Percentiles rank a stretch among this genome's conserved stretches.
Conservation (phyloP, 345 rosid genomes). For the Citrus sp. region DNA sequence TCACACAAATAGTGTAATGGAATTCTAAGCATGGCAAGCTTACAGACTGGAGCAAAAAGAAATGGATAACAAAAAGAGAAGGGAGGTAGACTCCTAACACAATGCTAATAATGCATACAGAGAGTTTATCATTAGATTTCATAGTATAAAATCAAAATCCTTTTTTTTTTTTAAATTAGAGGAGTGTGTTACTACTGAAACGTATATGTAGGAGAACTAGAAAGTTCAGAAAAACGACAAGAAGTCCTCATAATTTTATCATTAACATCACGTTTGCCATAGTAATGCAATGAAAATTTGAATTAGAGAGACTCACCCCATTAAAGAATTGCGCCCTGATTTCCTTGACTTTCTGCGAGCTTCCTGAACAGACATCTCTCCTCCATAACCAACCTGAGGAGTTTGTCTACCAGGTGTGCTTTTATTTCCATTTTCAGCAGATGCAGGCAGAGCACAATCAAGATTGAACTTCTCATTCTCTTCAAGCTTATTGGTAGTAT, state of each 20-base stretch:
- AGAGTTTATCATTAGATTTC: neutral
- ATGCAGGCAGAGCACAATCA: constrained; percentile 35
- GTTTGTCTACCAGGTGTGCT: constrained; percentile 40
- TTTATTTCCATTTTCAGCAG: constrained; percentile 20
- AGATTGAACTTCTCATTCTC: constrained; percentile 36
- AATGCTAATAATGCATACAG: neutral
- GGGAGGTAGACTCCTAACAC: neutral
- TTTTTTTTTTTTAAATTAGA: neutral
- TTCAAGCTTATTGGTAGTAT: constrained; percentile 19
- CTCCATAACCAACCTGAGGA: constrained; percentile 24
- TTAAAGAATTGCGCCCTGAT: constrained; percentile 54
- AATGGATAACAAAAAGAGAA: neutral
- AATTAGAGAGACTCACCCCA: constrained; percentile 46
- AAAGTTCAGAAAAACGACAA: neutral
- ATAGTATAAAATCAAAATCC: neutral
- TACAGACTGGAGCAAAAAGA: neutral
- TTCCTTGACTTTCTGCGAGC: constrained; percentile 44
- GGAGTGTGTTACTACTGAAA: neutral
- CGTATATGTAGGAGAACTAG: neutral
- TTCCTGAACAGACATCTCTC: constrained; percentile 20
- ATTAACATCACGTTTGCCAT: neutral
- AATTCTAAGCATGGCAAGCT: neutral
- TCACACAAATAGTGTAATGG: neutral
- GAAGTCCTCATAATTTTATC: neutral
- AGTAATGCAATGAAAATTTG: constrained; percentile 1